Conservation (phyloP, 345 rosid species). For the Aegle marmelos region DNA sequence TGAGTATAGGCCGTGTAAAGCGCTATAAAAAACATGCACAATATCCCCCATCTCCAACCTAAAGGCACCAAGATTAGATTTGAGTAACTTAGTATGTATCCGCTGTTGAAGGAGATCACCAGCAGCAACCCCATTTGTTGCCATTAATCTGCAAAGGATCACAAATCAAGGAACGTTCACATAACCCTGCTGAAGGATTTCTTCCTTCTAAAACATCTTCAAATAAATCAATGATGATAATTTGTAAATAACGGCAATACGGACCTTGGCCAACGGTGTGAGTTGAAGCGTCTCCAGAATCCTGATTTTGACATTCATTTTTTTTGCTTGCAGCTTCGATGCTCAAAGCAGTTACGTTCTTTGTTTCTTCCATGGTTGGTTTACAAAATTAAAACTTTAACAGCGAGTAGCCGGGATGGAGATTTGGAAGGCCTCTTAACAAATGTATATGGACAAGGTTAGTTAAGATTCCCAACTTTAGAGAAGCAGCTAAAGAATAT, state of each 20-base stretch:
- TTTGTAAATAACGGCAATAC: not conserved
- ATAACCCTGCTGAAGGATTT: not conserved
- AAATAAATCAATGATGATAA: no score
- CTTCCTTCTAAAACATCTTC: not conserved
- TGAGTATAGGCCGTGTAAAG: conserved; percentile 26
- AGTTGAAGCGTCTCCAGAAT: conserved; percentile 17
- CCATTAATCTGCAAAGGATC: conserved; percentile 30
- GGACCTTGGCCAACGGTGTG: conserved; percentile 21
- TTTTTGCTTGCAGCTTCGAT: conserved; percentile 10
- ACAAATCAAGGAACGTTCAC: not conserved
- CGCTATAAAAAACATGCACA: conserved; percentile 14
- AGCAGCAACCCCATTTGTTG: conserved; percentile 32
- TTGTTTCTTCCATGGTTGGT: not conserved
- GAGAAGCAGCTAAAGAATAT: no score
- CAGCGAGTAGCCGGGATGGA: not conserved
- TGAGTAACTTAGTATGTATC: conserved; percentile 31
- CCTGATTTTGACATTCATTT: not conserved
- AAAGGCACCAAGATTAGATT: conserved; percentile 28
- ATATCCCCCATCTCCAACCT: conserved; percentile 33
- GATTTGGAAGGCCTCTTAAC: not conserved
- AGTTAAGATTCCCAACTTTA: not conserved
- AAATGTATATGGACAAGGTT: not conserved
- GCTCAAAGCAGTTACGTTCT: not conserved
- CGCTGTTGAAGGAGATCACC: conserved; percentile 33
- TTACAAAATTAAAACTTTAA: not conserved